phyloP scores from a whole-genome alignment of 148 eudicot genomes.

The Bassia scoparia region DNA sequence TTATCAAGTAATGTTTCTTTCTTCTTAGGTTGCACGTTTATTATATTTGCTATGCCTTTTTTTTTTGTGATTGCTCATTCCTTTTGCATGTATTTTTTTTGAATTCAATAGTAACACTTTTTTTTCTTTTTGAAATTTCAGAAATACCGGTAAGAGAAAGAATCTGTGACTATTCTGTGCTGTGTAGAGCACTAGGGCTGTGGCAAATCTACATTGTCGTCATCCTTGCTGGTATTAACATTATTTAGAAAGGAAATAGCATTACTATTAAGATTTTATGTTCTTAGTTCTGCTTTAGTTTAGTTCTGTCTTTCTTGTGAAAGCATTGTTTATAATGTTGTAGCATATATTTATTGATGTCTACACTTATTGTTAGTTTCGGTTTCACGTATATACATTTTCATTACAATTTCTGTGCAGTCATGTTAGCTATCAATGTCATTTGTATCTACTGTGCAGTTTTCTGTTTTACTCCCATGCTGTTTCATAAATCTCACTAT shows the following conservation, averaged over 20 bases:
- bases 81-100: neutral
- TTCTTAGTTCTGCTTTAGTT: neutral
- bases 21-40: neutral
- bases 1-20: neutral
- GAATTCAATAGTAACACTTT: neutral
- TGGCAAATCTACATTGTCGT: constrained; percentile 94
- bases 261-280: neutral
- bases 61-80: neutral
- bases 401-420: too few species aligned
- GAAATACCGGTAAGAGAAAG: constrained; percentile 88
- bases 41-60: neutral
- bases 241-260: neutral
- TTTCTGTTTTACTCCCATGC: too few species aligned
- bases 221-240: constrained; percentile 75
- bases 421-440: too few species aligned
- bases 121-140: constrained; percentile 40
- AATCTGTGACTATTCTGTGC: constrained; percentile 75
- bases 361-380: too few species aligned
- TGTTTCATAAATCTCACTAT: too few species aligned
- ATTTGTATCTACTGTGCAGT: too few species aligned
- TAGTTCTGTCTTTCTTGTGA: neutral
- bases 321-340: neutral
- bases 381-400: too few species aligned
- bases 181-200: constrained; percentile 99
- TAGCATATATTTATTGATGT: too few species aligned